A percentile compares a stretch with the other conserved stretches of the same genome.
phyloP scores from a whole-genome alignment of 2,329 filamentous ascomycete genomes.

The Colletotrichum simmondsii region DNA sequence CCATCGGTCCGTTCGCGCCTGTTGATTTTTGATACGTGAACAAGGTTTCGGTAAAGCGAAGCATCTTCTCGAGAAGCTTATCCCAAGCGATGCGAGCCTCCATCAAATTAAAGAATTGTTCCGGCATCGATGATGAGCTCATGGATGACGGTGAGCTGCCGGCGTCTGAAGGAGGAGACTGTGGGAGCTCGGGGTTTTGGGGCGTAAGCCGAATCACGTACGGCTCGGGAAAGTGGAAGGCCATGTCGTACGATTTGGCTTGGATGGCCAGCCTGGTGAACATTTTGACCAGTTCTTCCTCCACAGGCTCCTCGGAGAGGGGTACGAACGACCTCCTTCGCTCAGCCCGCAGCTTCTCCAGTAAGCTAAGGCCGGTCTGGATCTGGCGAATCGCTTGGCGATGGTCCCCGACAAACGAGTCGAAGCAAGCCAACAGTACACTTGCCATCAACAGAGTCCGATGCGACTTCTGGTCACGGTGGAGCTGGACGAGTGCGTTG shows the following conservation, averaged over 20 bases:
- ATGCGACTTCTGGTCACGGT: slow-evolving; percentile 57
- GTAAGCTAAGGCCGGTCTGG: slow-evolving; percentile 64
- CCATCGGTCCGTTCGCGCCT: slow-evolving; percentile 61
- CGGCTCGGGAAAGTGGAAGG: slow-evolving; percentile 73
- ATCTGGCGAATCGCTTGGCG: slow-evolving; percentile 71
- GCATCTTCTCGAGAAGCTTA: slow-evolving; percentile 63
- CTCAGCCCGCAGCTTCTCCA: slow-evolving; percentile 63
- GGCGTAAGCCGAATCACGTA: slow-evolving; percentile 66
- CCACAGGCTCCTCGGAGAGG: slow-evolving; percentile 59
- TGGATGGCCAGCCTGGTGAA: slow-evolving; percentile 73
- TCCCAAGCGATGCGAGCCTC: slow-evolving; percentile 70
- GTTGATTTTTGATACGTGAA: slow-evolving; percentile 52
- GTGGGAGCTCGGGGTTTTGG: slow-evolving; percentile 44
- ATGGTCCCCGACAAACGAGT: slow-evolving; percentile 74
- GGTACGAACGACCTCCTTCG: slow-evolving; percentile 51
- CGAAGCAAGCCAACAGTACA: slow-evolving; percentile 74
- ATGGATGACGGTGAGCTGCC: slow-evolving; percentile 52
- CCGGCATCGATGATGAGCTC: slow-evolving; percentile 51
- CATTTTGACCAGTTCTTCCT: slow-evolving; percentile 71
- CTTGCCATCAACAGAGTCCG: slow-evolving; percentile 71
- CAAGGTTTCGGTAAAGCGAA: slow-evolving; percentile 69
- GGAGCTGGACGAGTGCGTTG: slow-evolving; percentile 58
- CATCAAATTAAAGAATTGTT: slow-evolving; percentile 58
- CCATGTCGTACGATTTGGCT: slow-evolving; percentile 76
- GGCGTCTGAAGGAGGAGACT: slow-evolving; percentile 56